Conservation (phyloP, 1,139 yeast genomes). For the Pichia sp. region DNA sequence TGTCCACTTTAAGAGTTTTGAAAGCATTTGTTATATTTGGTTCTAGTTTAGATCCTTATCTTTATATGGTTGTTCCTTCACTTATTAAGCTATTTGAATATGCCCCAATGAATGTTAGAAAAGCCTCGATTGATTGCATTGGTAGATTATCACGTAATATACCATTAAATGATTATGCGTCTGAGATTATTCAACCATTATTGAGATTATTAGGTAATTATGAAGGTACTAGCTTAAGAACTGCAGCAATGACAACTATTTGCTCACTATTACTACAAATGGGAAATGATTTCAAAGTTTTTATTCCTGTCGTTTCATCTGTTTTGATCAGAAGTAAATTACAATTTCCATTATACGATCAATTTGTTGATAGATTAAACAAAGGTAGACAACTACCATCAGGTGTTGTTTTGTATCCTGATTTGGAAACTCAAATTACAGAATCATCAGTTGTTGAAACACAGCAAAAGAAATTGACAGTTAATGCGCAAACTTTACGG, state of each 20-base stretch:
- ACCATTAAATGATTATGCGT: slow-evolving; percentile 79
- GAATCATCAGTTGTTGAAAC: slow-evolving; percentile 42
- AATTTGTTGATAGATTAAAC: slow-evolving; percentile 66
- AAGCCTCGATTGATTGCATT: slow-evolving; percentile 75
- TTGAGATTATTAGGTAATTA: slow-evolving; percentile 58
- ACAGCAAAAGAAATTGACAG: slow-evolving; percentile 70
- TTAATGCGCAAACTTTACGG: slow-evolving; percentile 68
- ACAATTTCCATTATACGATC: slow-evolving; percentile 73
- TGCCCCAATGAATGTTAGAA: slow-evolving; percentile 47
- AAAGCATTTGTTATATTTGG: slow-evolving; percentile 89
- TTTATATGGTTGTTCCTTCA: slow-evolving; percentile 79
- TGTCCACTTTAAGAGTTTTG: slow-evolving; percentile 69
- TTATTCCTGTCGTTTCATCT: slow-evolving; percentile 78
- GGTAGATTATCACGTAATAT: slow-evolving; percentile 76
- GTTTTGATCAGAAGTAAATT: slow-evolving; percentile 58
- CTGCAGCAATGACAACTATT: slow-evolving; percentile 57
- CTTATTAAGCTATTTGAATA: slow-evolving; percentile 74
- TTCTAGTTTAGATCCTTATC: slow-evolving; percentile 78
- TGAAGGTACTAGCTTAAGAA: slow-evolving; percentile 49
- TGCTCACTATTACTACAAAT: slow-evolving; percentile 73
- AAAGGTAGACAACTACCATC: slow-evolving; percentile 90
- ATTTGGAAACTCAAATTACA: slow-evolving; percentile 48
- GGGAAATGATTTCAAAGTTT: slow-evolving; percentile 80
- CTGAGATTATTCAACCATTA: slow-evolving; percentile 83
- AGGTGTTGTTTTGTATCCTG: slow-evolving; percentile 63